These are phyloP conservation scores for Trichoderma aggressivum DNA, from an alignment of 2,329 filamentous ascomycete genomes.

Conservation along the genomic window DNA sequence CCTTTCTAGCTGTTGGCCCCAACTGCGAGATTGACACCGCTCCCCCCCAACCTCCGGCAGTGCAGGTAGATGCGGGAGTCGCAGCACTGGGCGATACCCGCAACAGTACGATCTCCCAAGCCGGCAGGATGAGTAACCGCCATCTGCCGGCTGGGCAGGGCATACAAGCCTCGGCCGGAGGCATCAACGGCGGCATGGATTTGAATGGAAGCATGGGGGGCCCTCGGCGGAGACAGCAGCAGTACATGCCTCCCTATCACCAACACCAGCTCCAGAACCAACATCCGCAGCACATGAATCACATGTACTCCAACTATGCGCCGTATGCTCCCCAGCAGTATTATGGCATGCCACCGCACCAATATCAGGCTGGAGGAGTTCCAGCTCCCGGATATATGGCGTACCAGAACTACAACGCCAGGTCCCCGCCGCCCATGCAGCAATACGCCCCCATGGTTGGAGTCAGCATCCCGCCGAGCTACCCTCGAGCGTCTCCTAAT, in stretches of 20 bases:
- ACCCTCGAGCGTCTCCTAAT: constrained; percentile 51
- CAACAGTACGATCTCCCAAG: constrained; percentile 46
- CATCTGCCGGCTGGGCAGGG: constrained; percentile 75
- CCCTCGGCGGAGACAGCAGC: constrained; percentile 38
- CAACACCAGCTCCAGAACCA: constrained; percentile 19
- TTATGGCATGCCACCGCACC: constrained; percentile 54
- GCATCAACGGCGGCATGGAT: constrained; percentile 34
- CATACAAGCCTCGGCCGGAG: constrained; percentile 46
- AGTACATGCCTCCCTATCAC: constrained; percentile 39
- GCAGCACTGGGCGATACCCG: constrained; percentile 35
- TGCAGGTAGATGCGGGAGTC: constrained; percentile 31
- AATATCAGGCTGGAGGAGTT: constrained; percentile 53
- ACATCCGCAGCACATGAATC: constrained; percentile 23
- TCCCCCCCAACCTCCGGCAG: constrained; percentile 3
- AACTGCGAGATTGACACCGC: background rate
- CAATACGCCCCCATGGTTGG: constrained; percentile 54
- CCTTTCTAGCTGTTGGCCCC: background rate
- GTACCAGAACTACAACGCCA: constrained; percentile 46
- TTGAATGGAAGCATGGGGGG: constrained; percentile 26
- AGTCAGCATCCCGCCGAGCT: constrained; percentile 44
- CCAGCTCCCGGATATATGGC: constrained; percentile 46
- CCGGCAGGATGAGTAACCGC: constrained; percentile 74
- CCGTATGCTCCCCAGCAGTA: constrained; percentile 45
- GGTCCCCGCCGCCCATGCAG: constrained; percentile 51
- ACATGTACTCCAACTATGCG: constrained; percentile 51